These are phyloP conservation scores for Naumovozyma castellii DNA, from an alignment of 805 yeast species.

Conservation along the genomic window DNA sequence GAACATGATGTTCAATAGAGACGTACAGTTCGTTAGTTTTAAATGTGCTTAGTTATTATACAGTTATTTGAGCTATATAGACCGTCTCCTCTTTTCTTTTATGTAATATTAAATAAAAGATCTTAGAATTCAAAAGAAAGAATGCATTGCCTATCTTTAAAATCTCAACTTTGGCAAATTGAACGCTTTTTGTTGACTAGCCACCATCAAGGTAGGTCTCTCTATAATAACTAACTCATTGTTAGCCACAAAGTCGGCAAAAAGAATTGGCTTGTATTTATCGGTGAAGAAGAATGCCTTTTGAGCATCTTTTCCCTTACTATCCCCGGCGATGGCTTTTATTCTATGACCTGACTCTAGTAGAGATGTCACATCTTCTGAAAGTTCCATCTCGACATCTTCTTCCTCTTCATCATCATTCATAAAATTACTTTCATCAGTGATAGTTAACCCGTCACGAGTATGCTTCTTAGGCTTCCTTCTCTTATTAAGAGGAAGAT, in stretches of 20 bases:
- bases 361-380: slow-evolving; percentile 8
- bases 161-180: slow-evolving; percentile 46
- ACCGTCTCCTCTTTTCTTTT: background rate
- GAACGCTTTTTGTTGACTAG: slow-evolving; percentile 52
- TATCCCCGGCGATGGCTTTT: slow-evolving; percentile 17
- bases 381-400: slow-evolving; percentile 21
- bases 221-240: slow-evolving; percentile 66
- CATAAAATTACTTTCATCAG: slow-evolving; percentile 32
- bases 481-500: slow-evolving; percentile 39
- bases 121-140: background rate
- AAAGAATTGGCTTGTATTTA: slow-evolving; percentile 65
- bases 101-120: no score
- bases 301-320: slow-evolving; percentile 19
- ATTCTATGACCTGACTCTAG: slow-evolving; percentile 6
- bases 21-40: no score
- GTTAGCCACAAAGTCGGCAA: slow-evolving; percentile 44
- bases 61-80: background rate
- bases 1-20: no score
- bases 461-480: slow-evolving; percentile 31
- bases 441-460: slow-evolving; percentile 37
- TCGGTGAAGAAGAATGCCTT: slow-evolving; percentile 65
- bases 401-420: slow-evolving; percentile 28
- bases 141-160: slow-evolving; percentile 14
- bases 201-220: slow-evolving; percentile 53
- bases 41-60: background rate